Conservation (phyloP, 2,329 filamentous ascomycete genomes). For the Pseudogymnoascus destructans region DNA sequence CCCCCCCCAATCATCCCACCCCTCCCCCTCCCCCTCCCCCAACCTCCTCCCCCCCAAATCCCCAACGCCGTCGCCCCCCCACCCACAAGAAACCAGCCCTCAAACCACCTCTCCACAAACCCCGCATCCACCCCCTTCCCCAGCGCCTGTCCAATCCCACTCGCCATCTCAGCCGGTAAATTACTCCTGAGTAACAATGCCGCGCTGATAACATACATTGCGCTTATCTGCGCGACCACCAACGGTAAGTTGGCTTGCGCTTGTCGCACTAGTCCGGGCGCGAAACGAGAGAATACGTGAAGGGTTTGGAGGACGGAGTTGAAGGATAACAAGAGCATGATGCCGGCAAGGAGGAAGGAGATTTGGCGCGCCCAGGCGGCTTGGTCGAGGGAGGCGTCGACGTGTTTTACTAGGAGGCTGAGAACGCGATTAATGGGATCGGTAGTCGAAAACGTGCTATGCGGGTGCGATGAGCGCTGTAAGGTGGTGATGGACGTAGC, state of each 20-base stretch:
- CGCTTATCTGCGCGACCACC: constrained; percentile 65
- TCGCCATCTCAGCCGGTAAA: constrained; percentile 62
- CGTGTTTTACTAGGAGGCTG: constrained; percentile 67
- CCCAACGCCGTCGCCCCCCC: constrained; percentile 54
- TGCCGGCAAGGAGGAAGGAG: constrained; percentile 68
- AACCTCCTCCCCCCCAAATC: constrained; percentile 60
- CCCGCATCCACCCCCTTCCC: constrained; percentile 56
- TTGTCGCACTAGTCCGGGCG: constrained; percentile 59
- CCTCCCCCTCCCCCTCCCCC: constrained; percentile 36
- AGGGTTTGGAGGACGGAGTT: constrained; percentile 78
- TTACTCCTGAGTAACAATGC: constrained; percentile 67
- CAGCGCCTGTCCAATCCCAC: constrained; percentile 63
- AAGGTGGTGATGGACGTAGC: constrained; percentile 58
- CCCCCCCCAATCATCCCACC: constrained; percentile 48
- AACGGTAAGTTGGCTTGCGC: constrained; percentile 64
- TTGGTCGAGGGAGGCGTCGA: constrained; percentile 71
- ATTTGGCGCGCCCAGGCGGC: constrained; percentile 75
- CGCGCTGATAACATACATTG: constrained; percentile 74
- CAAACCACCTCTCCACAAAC: constrained; percentile 75
- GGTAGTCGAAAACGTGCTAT: constrained; percentile 46
- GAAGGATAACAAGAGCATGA: constrained; percentile 71
- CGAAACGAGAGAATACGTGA: constrained; percentile 63
- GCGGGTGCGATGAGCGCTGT: constrained; percentile 39
- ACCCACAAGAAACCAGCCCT: constrained; percentile 68
- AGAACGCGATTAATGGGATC: constrained; percentile 79